Percentiles rank a stretch among this genome's conserved stretches.
Evolutionary conservation across 768 basidiomycete species (phyloP).

Genomic region (Plicaturopsis crispa): DNA sequence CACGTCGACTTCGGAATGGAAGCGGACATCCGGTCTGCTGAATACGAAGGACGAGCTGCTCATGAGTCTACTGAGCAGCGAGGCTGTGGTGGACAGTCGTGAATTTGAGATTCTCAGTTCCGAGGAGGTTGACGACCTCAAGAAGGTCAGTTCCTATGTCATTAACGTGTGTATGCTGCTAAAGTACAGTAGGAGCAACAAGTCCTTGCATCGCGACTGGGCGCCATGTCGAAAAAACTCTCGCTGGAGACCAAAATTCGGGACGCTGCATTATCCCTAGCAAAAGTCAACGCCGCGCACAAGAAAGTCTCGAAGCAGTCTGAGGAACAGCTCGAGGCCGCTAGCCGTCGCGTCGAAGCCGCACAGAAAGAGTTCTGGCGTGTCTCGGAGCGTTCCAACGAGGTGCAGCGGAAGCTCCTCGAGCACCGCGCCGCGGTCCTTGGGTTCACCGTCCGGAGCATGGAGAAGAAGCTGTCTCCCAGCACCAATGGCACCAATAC

Average conservation of each 20-base stretch:
- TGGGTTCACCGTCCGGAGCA: conserved; percentile 55
- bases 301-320: conserved; percentile 58
- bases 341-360: conserved; percentile 64
- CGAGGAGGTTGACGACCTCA: conserved; percentile 65
- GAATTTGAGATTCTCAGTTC: conserved; percentile 70
- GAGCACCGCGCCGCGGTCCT: conserved; percentile 84
- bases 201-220: conserved; percentile 55
- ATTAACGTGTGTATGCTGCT: conserved; percentile 1
- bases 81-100: conserved; percentile 89
- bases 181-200: conserved; percentile 56
- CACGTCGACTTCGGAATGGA: conserved; percentile 26
- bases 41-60: conserved; percentile 79
- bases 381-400: conserved; percentile 55
- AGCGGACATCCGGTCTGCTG: conserved; percentile 34
- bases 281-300: conserved; percentile 50
- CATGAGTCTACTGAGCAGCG: conserved; percentile 84
- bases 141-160: conserved; percentile 45
- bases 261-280: conserved; percentile 73
- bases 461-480: conserved; percentile 47
- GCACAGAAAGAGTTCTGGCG: conserved; percentile 69
- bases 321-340: conserved; percentile 61
- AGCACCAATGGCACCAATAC: conserved; percentile 15
- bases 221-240: conserved; percentile 66
- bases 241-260: conserved; percentile 81
- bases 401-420: conserved; percentile 56